phyloP scores from a whole-genome alignment of 352 stramenopile genomes.

The Sclerospora graminicola region DNA sequence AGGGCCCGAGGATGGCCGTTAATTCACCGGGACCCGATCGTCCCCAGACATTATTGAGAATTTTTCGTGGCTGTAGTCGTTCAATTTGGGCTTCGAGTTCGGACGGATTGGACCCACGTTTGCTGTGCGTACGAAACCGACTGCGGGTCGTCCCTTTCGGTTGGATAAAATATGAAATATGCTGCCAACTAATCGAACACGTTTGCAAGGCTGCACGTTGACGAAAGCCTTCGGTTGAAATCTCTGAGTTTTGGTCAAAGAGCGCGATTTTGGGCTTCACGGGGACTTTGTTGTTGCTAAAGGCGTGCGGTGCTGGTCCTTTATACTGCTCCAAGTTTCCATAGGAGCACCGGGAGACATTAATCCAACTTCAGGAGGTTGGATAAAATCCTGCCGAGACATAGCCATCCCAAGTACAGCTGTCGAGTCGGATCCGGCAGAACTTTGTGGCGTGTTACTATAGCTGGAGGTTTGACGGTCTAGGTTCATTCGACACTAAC shows the following conservation, averaged over 20 bases:
- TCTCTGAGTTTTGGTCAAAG: slow-evolving; percentile 20
- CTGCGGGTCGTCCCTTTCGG: slow-evolving; percentile 12
- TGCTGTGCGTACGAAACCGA: too few species aligned
- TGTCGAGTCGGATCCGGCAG: too few species aligned
- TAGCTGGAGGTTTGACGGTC: too few species aligned
- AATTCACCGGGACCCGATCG: slow-evolving; percentile 39
- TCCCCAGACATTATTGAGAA: slow-evolving; percentile 41
- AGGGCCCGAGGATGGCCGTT: slow-evolving; percentile 56
- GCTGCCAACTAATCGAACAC: slow-evolving; percentile 59
- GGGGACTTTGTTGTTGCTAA: slow-evolving; percentile 17
- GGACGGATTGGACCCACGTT: slow-evolving; percentile 13
- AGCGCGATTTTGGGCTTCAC: slow-evolving; percentile 24
- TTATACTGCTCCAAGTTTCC: too few species aligned
- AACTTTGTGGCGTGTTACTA: too few species aligned
- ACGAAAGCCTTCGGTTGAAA: slow-evolving; percentile 22
- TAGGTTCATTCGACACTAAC: too few species aligned
- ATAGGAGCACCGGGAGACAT: too few species aligned
- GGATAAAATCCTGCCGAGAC: too few species aligned
- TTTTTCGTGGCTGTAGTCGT: slow-evolving; percentile 31
- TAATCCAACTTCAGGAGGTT: too few species aligned
- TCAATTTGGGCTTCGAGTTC: slow-evolving; percentile 23
- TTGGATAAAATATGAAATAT: slow-evolving; percentile 50
- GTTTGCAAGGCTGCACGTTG: slow-evolving; percentile 24
- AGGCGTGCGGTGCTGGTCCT: too few species aligned
- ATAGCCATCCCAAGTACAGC: too few species aligned